Evolutionary conservation across 345 rosid genomes (phyloP), one percentile per base, ranked within the genome.

Genomic region (Psidium guajava): DNA sequence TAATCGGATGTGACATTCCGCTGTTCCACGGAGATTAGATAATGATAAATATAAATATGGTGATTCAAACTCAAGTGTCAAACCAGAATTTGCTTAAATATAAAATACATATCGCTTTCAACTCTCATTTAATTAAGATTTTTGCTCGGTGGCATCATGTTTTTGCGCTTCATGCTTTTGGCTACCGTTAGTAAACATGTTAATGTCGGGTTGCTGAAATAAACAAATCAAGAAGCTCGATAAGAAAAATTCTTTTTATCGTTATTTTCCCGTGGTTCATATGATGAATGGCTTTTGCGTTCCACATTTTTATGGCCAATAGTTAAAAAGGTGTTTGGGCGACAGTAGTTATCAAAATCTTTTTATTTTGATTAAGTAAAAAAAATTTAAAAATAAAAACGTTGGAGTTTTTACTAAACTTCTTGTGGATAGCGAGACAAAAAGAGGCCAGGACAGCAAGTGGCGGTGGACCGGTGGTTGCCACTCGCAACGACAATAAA

Each of bases 181-280:
- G 2, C 40, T 28, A 27, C 21, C 12, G 28, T 6, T 61, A 27
- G 14, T 15, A 28, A 27, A 27, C 40, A 59, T 0, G 21, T 59
- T 14, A 27, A 59, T 14, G 40, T 61, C 10, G 0, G 5, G 1
- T 61, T 3, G 18, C 32, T 0, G 1, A 61, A 27, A 6, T 0
- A 42, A 8, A 13, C 13, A 64, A 32, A 64, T 32, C 3, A 0
- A 1, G 3, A 32, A 10, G 14, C 11, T 0, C 5, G 0, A 59
- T 14, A 12, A 2, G 20, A 1, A 27, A 7, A 27, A 14, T 3
- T 28, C 0, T 61, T 61, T 7, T 64, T 3, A 6, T 0, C 0
- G 1, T 69, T 36, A 13, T 4, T 69, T 69, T 69, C 4, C 3
- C 47, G 42, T 32, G 24, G 9, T 36, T 36, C 18, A 69, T 18